Evolutionary conservation across 1,284 basidiomycete species (phyloP), one percentile per base, ranked within the genome.

Genomic region (Rhodotorula sp.): DNA sequence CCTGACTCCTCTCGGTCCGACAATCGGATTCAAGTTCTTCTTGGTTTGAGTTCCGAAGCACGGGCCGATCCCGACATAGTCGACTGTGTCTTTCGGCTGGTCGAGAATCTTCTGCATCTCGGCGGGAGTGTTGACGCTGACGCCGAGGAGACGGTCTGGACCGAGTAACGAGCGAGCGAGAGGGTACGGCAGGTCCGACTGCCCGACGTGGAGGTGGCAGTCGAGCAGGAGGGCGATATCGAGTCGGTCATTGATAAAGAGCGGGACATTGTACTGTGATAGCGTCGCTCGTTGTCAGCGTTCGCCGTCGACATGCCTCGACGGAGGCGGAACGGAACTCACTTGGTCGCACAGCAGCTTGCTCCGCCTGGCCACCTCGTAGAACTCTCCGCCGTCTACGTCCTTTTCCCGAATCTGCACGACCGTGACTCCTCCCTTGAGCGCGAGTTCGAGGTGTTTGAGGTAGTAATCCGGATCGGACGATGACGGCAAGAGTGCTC

Each of bases 181-280:
- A 4, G 83, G 75, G 2, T 92, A 83, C 3, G 91, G 87, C 84
- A 95, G 91, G 79, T 98, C 95, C 0, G 87, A 87, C 82, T 98
- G 95, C 6, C 95, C 95, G 62, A 98, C 84, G 78, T 98, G 95
- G 17, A 97, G 8, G 91, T 94, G 61, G 87, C 87, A 3, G 88
- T 89, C 15, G 33, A 91, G 83, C 15, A 91, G 90, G 42, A 94
- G 84, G 33, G 46, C 91, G 57, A 96, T 87, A 77, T 95, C 93
- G 70, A 95, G 84, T 20, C 93, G 87, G 81, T 95, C 93, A 78
- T 98, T 97, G 82, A 98, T 91, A 69, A 98, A 83, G 42, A 98
- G 83, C 0, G 92, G 93, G 29, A 96, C 87, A 61, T 85, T 84
- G 83, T 94, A 91, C 81, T 84, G 75, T 24, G 42, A 6, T 29